Percentiles rank a stretch among this genome's conserved stretches.
Evolutionary conservation across 192 early-diverging fungal species (phyloP).

Genomic region (Podila clonocystis): DNA sequence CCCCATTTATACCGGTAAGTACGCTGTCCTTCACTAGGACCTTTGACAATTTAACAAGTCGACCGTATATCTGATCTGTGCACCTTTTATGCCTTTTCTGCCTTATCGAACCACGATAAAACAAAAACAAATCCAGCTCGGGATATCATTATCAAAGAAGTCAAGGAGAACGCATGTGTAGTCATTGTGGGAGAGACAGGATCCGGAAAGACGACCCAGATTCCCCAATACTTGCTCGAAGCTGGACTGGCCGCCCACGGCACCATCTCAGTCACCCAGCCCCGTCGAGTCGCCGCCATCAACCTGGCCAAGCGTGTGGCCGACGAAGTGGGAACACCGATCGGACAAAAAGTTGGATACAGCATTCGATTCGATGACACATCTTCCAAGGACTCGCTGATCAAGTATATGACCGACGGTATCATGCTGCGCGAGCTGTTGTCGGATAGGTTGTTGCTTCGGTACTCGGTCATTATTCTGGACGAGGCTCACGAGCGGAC

Average conservation of each 20-base stretch:
- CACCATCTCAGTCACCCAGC: conserved; percentile 85
- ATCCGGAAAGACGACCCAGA: conserved; percentile 98
- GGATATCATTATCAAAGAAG: conserved; percentile 72
- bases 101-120: background rate
- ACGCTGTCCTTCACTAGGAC: background rate
- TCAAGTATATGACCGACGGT: conserved; percentile 98
- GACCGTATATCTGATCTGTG: background rate
- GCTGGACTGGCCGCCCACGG: conserved; percentile 67
- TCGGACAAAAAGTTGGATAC: conserved; percentile 89
- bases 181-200: conserved; percentile 98
- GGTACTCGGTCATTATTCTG: conserved; percentile 89
- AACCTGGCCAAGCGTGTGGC: conserved; percentile 82
- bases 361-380: conserved; percentile 95
- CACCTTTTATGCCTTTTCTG: background rate
- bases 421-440: conserved; percentile 94
- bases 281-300: conserved; percentile 86
- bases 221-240: conserved; percentile 94
- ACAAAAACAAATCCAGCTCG: conserved; percentile 9
- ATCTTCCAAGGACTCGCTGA: conserved; percentile 78
- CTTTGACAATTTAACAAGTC: background rate
- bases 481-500: conserved; percentile 99
- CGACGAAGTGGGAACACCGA: conserved; percentile 76
- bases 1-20: conserved; percentile 38
- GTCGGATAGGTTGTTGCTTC: conserved; percentile 76
- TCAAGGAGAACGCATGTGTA: conserved; percentile 93